Evolutionary conservation across 306 rosid genomes (phyloP), one percentile per base, ranked within the genome.

Genomic region (Betula pendula): DNA sequence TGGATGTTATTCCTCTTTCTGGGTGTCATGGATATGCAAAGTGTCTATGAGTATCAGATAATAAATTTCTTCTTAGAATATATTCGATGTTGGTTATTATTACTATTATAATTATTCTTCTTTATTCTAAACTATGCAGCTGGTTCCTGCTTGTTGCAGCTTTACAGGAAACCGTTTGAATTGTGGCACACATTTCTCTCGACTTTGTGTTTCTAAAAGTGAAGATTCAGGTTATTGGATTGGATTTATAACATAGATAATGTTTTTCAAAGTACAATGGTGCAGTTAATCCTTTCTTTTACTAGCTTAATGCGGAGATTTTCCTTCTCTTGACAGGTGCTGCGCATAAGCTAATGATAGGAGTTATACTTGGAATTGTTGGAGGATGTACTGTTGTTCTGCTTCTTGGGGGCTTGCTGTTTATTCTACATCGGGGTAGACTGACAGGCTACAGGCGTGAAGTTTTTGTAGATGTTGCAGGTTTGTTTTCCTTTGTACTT

Each of bases 381-480:
- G 90, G 86, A 67, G 97, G 94, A 47, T 65, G 85, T 25, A 76
- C 86, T 8, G 74, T 75, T 75, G 72, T 83, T 73, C 75, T 92
- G 60, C 78, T 83, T 59, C 80, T 92, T 76, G 89, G 84, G 51
- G 89, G 87, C 49, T 73, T 89, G 68, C 79, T 90, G 25, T 86
- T 84, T 81, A 86, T 88, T 72, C 70, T 90, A 79, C 86, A 85
- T 81, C 92, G 81, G 83, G 50, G 78, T 70, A 89, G 86, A 79
- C 88, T 86, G 81, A 88, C 79, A 82, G 87, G 89, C 80, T 85
- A 83, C 87, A 96, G 68, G 82, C 89, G 86, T 29, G 99, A 96
- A 85, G 86, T 92, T 75, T 92, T 76, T 88, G 97, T 87, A 22
- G 99, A 96, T 78, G 98, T 96, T 86, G 84, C 98, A 89, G 99